phyloP scores from a whole-genome alignment of 176 grass and related monocot species.

The Aegilops tauschii region DNA sequence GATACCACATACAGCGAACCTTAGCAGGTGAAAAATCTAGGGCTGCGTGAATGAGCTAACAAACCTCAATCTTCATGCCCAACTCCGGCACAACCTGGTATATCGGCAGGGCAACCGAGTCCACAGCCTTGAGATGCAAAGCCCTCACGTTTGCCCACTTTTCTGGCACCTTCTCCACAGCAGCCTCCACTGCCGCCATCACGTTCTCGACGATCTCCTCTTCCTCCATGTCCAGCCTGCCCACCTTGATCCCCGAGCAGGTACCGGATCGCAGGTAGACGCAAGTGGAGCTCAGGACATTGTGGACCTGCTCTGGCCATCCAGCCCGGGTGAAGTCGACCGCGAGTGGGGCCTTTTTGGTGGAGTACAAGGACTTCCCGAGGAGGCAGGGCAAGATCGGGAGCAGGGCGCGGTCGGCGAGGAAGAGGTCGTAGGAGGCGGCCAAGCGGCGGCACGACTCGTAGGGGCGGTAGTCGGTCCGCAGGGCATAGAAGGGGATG shows the following conservation, averaged over 20 bases:
- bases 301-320: conserved; percentile 69
- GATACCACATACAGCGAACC: too few species aligned
- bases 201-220: conserved; percentile 63
- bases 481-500: conserved; percentile 59
- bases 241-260: conserved; percentile 58
- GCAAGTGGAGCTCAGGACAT: conserved; percentile 52
- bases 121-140: conserved; percentile 53
- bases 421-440: conserved; percentile 66
- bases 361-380: conserved; percentile 72
- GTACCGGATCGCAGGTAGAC: conserved; percentile 63
- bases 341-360: conserved; percentile 60
- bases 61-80: conserved; percentile 69
- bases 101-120: conserved; percentile 60
- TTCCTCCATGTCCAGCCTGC: conserved; percentile 62
- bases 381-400: conserved; percentile 72
- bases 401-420: conserved; percentile 70
- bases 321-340: conserved; percentile 60
- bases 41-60: too few species aligned
- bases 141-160: conserved; percentile 77
- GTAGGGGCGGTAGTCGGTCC: conserved; percentile 63
- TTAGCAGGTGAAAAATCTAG: too few species aligned
- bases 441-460: conserved; percentile 74
- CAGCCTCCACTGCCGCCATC: conserved; percentile 35
- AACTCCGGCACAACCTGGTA: conserved; percentile 64
- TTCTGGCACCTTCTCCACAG: conserved; percentile 58